These are phyloP conservation scores for Bauhinia variegata DNA, from an alignment of 306 rosid genomes.

Conservation along the genomic window DNA sequence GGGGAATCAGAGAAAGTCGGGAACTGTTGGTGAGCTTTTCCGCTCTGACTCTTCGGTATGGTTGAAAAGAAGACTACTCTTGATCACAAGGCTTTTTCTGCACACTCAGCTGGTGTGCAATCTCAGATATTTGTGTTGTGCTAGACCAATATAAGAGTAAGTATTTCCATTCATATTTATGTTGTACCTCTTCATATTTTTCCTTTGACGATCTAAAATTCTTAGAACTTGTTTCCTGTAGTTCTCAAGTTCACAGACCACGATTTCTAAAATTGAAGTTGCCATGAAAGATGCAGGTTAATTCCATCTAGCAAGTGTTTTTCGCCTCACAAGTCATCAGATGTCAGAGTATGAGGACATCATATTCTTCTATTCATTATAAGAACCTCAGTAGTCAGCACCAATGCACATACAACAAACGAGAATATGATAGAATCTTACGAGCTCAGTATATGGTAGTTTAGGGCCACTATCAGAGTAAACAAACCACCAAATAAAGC, in stretches of 20 bases:
- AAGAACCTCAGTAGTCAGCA: constrained; percentile 10
- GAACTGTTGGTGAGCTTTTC: no score
- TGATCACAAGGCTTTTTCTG: no score
- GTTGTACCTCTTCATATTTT: constrained; percentile 1
- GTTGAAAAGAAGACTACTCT: no score
- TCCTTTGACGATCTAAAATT: not conserved
- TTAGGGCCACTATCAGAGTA: constrained; percentile 88
- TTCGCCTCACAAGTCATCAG: constrained; percentile 2
- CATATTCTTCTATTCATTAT: constrained; percentile 18
- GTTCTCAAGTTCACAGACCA: not conserved
- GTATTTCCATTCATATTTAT: constrained; percentile 26
- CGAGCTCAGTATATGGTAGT: constrained; percentile 83
- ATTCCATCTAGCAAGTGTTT: constrained; percentile 9
- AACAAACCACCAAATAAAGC: constrained; percentile 98
- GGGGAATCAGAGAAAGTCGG: no score
- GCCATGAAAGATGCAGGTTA: constrained; percentile 10
- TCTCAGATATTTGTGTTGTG: no score
- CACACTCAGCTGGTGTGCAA: no score
- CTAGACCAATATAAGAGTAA: no score
- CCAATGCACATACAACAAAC: constrained; percentile 20
- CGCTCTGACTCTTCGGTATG: no score
- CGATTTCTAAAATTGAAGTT: not conserved
- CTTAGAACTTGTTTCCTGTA: not conserved
- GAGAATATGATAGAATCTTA: constrained; percentile 49
- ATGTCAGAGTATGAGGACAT: constrained; percentile 23